These are phyloP conservation scores for Microsporum audouinii DNA, from an alignment of 2,329 filamentous ascomycete genomes.

Conservation along the genomic window DNA sequence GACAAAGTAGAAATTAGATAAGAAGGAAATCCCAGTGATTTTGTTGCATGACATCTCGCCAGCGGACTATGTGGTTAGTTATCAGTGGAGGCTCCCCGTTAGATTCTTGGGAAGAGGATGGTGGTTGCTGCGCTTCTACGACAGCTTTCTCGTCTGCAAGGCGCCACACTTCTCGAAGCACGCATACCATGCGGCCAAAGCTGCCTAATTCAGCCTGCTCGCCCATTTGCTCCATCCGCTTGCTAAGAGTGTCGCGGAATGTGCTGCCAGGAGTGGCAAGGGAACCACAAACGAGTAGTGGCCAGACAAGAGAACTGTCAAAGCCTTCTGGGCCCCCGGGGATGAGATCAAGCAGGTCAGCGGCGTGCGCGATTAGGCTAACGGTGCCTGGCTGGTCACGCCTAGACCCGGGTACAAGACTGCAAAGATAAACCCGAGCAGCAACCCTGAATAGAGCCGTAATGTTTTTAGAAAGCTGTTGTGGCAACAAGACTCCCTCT, in stretches of 20 bases:
- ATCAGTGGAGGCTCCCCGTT: not conserved
- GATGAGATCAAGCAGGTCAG: constrained; percentile 65
- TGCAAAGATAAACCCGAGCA: constrained; percentile 93
- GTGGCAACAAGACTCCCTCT: constrained; percentile 65
- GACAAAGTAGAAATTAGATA: constrained; percentile 44
- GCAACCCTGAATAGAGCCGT: constrained; percentile 83
- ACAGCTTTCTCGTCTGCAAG: constrained; percentile 50
- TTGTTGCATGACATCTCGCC: constrained; percentile 82
- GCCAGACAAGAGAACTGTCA: constrained; percentile 86
- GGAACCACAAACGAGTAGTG: constrained; percentile 75
- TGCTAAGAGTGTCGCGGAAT: constrained; percentile 68
- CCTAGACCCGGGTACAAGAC: constrained; percentile 77
- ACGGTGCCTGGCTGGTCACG: constrained; percentile 61
- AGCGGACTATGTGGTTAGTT: constrained; percentile 50
- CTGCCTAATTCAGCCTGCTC: constrained; percentile 70
- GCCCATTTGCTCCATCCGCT: constrained; percentile 62
- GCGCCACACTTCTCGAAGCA: constrained; percentile 74
- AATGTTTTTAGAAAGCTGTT: constrained; percentile 77
- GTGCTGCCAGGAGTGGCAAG: constrained; percentile 59
- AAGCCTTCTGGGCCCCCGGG: constrained; percentile 71
- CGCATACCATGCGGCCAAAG: constrained; percentile 67
- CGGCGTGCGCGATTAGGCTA: constrained; percentile 66
- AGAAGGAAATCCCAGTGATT: constrained; percentile 86
- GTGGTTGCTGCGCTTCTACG: constrained; percentile 1
- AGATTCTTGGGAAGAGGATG: not conserved